Evolutionary conservation across 306 rosid genomes (phyloP), one percentile per base, ranked within the genome.

Genomic region (Malus domestica): DNA sequence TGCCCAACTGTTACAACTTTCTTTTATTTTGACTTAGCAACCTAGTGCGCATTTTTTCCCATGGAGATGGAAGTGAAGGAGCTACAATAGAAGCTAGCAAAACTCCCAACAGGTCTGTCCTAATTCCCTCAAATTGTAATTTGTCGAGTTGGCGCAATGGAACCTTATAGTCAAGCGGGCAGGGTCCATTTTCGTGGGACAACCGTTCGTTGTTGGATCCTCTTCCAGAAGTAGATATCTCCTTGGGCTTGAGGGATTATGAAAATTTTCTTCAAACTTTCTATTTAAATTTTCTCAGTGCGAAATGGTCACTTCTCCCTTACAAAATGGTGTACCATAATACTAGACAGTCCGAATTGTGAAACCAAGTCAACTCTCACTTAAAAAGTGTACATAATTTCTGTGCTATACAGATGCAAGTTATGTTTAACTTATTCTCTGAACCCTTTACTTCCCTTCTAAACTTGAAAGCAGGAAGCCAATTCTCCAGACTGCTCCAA

Each of bases 31-130:
- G 79, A 74, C 67, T 73, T 78, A 91, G 96, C 88, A 86, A 91
- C 76, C 78, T 71, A 32, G 59, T 89, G 61, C 86, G 89, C 64
- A 83, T 80, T 76, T 87, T 85, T 87, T 84, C 90, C 60, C 71
- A 16, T 16, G 87, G 81, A 19, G 66, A 52, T 72, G 83, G 83
- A 73, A 82, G 58, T n/a, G 88, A 79, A 64, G 91, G 85, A 61
- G 68, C 76, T 86, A 76, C 83, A 27, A 62, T 82, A 73, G 89
- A 87, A 86, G 86, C 82, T 68, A 76, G 85, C 60, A 87, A 79
- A 74, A 78, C 64, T 67, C 87, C 86, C 27, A 65, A 74, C 80
- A 83, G 93, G 93, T 86, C 42, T 62, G 55, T 75, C 42, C 45
- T 68, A 16, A 49, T 35, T 78, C 52, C 59, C 67, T 35, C 42